phyloP scores from a whole-genome alignment of 192 early-diverging fungal species.

The Geosiphon pyriformis region DNA sequence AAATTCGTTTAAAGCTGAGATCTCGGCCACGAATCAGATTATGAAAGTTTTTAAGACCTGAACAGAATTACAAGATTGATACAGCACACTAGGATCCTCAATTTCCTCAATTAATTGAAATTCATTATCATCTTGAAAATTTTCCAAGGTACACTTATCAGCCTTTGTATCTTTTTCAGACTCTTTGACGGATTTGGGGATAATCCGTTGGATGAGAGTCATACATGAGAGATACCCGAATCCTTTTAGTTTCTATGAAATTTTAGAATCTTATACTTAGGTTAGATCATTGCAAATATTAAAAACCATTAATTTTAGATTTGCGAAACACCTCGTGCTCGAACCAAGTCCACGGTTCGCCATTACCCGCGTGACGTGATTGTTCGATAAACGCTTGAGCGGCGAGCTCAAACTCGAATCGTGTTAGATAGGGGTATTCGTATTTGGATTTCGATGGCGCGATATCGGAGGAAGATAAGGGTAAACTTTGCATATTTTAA shows the following conservation, averaged over 20 bases:
- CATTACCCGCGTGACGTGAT: constrained; percentile 2
- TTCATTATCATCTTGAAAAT: not conserved
- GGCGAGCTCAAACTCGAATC: constrained; percentile 13
- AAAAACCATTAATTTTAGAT: not conserved
- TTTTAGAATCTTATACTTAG: not conserved
- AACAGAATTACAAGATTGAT: not conserved
- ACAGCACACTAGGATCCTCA: constrained; percentile 12
- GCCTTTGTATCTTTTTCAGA: too few relatives aligned
- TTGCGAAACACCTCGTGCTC: constrained; percentile 20
- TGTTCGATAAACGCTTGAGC: constrained; percentile 23
- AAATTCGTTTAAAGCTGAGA: not conserved
- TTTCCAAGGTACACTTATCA: too few relatives aligned
- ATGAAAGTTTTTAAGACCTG: not conserved
- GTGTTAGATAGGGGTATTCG: constrained; percentile 22
- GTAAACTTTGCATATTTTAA: too few relatives aligned
- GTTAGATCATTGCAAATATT: not conserved
- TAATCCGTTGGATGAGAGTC: not conserved
- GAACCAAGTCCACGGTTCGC: constrained; percentile 17
- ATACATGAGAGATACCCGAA: constrained; percentile 15
- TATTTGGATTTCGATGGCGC: too few relatives aligned
- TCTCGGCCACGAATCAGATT: not conserved
- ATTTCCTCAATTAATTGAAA: constrained; percentile 1
- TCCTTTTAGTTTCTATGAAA: constrained; percentile 15
- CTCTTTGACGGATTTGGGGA: not conserved
- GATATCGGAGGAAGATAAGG: too few relatives aligned